phyloP scores from a whole-genome alignment of 2,329 filamentous ascomycete genomes.

The Paracoccidioides brasiliensis region DNA sequence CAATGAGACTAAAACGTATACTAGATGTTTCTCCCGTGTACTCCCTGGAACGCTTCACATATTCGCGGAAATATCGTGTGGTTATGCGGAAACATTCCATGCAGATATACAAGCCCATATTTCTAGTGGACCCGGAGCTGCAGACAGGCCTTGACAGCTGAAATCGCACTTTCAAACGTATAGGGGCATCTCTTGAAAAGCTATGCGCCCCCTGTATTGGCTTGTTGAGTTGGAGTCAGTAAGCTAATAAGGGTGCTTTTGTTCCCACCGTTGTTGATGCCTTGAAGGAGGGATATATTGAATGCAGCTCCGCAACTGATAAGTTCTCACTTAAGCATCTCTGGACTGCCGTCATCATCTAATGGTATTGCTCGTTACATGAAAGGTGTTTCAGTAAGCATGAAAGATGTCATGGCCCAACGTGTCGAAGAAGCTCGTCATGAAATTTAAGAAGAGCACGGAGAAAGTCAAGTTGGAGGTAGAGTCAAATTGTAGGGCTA shows the following conservation, averaged over 20 bases:
- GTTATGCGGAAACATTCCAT: neutral
- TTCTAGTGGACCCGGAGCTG: neutral
- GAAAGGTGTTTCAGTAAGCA: neutral
- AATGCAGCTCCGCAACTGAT: conserved; percentile 33
- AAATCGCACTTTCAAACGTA: neutral
- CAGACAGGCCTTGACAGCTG: neutral
- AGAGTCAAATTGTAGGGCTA: neutral
- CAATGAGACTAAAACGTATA: neutral
- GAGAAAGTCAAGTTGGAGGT: neutral
- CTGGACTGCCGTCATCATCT: neutral
- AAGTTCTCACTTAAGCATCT: neutral
- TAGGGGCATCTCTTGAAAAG: conserved; percentile 22
- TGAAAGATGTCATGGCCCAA: conserved; percentile 1
- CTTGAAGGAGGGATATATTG: conserved; percentile 37
- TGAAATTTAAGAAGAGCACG: neutral
- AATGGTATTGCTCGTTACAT: neutral
- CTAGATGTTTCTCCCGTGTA: conserved; percentile 1
- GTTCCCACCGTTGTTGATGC: conserved; percentile 33
- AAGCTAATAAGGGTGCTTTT: conserved; percentile 43
- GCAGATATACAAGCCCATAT: neutral
- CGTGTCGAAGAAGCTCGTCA: neutral
- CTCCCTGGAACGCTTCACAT: neutral
- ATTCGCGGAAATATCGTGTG: neutral
- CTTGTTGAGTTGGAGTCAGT: conserved; percentile 8
- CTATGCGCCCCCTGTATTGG: conserved; percentile 11